Evolutionary conservation across 306 rosid species (phyloP).

Genomic region (Astragalus membranaceus): DNA sequence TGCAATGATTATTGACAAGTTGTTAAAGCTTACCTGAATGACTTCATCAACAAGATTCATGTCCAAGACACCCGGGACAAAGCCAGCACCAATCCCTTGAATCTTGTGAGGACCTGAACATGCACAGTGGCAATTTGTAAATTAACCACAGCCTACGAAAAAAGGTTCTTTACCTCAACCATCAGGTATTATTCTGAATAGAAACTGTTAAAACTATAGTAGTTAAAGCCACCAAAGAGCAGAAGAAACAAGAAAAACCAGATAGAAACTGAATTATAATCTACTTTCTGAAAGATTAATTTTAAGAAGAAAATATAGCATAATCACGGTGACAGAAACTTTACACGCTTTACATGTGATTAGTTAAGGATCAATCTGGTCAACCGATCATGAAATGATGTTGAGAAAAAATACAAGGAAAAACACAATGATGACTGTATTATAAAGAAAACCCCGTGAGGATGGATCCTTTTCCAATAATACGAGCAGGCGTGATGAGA

Average conservation of each 20-base stretch:
- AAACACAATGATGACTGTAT: background rate
- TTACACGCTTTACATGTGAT: background rate
- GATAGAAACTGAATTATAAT: background rate
- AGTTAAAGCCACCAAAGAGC: background rate
- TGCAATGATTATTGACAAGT: conserved; percentile 2
- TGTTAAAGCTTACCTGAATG: conserved; percentile 48
- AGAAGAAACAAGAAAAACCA: background rate
- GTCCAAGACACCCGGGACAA: conserved; percentile 73
- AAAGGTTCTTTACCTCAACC: background rate
- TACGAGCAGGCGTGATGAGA: background rate
- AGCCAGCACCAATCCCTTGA: conserved; percentile 93
- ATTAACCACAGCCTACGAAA: conserved; percentile 5
- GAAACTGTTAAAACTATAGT: background rate
- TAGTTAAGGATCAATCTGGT: conserved; percentile 1
- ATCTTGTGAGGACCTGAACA: conserved; percentile 83
- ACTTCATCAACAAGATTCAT: conserved; percentile 59
- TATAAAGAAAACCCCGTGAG: background rate
- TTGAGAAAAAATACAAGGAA: background rate
- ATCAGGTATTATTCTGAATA: background rate
- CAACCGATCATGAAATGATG: conserved; percentile 7
- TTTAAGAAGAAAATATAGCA: background rate
- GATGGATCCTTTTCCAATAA: background rate
- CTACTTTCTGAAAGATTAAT: background rate
- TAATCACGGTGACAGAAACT: background rate
- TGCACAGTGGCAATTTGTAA: conserved; percentile 1